Conservation (phyloP, 345 rosid genomes). For the Salix caprea region DNA sequence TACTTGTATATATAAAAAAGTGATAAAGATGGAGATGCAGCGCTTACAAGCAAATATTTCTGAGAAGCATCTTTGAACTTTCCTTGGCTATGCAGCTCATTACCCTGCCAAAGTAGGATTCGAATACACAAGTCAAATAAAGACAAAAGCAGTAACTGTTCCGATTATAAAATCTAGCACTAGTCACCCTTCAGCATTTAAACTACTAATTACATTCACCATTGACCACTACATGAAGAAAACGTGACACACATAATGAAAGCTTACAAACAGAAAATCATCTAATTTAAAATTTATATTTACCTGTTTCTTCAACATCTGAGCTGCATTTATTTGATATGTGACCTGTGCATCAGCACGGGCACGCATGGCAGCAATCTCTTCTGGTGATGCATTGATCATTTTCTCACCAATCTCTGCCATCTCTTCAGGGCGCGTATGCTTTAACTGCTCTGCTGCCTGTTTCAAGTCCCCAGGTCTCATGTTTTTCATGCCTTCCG, state of each 20-base stretch:
- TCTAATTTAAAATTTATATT: neutral
- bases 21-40: slow-evolving; percentile 10
- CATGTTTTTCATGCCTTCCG: slow-evolving; percentile 88
- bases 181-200: neutral
- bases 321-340: slow-evolving; percentile 69
- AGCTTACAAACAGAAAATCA: neutral
- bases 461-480: slow-evolving; percentile 79
- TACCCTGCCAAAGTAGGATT: slow-evolving; percentile 53
- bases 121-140: slow-evolving; percentile 2
- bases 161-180: neutral
- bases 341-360: slow-evolving; percentile 69
- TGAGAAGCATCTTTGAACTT: slow-evolving; percentile 59
- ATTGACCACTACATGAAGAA: neutral
- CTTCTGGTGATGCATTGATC: slow-evolving; percentile 83
- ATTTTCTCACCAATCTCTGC: slow-evolving; percentile 85
- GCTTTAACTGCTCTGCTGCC: slow-evolving; percentile 89
- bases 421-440: slow-evolving; percentile 75
- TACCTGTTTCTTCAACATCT: slow-evolving; percentile 84
- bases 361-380: slow-evolving; percentile 71
- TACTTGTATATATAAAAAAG: neutral
- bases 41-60: slow-evolving; percentile 79
- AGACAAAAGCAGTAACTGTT: neutral
- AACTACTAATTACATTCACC: neutral
- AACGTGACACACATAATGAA: neutral
- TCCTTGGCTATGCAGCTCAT: slow-evolving; percentile 79